Percentiles rank a stretch among this genome's conserved stretches.
phyloP scores from a whole-genome alignment of 805 yeast genomes.

The Kregervanrija delftensis region DNA sequence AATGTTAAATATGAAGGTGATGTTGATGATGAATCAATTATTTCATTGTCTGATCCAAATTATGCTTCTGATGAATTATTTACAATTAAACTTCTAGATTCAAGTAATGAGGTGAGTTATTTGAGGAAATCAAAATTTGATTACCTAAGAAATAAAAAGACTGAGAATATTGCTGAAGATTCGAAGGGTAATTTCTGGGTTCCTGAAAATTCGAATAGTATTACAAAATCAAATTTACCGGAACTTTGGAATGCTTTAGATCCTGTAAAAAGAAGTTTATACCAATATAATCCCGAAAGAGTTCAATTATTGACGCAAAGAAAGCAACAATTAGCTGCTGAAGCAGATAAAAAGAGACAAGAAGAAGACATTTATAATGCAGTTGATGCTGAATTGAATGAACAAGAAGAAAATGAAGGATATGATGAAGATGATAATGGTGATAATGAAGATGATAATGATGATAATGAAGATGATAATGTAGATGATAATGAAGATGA shows the following conservation, averaged over 20 bases:
- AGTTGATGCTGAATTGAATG: not conserved
- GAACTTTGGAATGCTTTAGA: constrained; percentile 1
- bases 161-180: constrained; percentile 3
- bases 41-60: constrained; percentile 48
- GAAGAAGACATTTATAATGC: constrained; percentile 19
- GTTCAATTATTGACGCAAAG: not conserved
- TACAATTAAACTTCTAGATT: constrained; percentile 35
- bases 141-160: too few relatives aligned
- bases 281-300: constrained; percentile 2
- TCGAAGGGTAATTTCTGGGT: constrained; percentile 15
- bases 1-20: constrained; percentile 26
- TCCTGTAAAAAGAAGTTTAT: constrained; percentile 1
- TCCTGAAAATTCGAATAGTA: constrained; percentile 3
- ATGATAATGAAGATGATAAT: too few relatives aligned
- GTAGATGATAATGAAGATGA: too few relatives aligned
- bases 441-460: not conserved
- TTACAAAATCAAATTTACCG: constrained; percentile 1
- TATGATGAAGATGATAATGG: not conserved
- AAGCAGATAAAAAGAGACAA: not conserved
- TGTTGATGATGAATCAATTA: constrained; percentile 37
- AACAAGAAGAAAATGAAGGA: constrained; percentile 1
- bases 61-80: constrained; percentile 44
- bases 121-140: not conserved
- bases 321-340: too few relatives aligned
- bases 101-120: constrained; percentile 8